Conservation (phyloP, 1,284 basidiomycete genomes). For the Volvariella surrecta region DNA sequence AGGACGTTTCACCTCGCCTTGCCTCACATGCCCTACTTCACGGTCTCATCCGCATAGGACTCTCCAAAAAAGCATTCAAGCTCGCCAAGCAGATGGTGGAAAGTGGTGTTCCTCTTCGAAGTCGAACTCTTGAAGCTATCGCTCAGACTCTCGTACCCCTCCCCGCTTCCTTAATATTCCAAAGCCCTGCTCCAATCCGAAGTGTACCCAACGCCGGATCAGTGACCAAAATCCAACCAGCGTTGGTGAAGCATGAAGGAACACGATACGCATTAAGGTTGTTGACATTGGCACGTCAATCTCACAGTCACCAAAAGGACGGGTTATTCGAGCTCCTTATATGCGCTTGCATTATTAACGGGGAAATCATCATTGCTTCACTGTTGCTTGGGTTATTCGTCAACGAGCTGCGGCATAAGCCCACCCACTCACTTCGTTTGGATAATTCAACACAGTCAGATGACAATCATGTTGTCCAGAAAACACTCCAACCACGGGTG, state of each 20-base stretch:
- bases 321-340: slow-evolving; percentile 55
- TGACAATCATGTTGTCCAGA: too few species aligned
- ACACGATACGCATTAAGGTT: slow-evolving; percentile 46
- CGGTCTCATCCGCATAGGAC: slow-evolving; percentile 43
- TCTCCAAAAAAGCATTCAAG: slow-evolving; percentile 35
- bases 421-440: too few species aligned
- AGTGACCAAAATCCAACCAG: slow-evolving; percentile 19
- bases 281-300: slow-evolving; percentile 42
- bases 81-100: slow-evolving; percentile 45
- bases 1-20: slow-evolving; percentile 44
- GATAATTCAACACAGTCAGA: too few species aligned
- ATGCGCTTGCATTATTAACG: slow-evolving; percentile 58
- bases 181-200: slow-evolving; percentile 4
- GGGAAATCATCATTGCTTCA: slow-evolving; percentile 65
- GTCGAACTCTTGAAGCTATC: slow-evolving; percentile 38
- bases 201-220: slow-evolving; percentile 9
- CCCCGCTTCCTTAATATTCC: slow-evolving; percentile 2
- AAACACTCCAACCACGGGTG: slow-evolving; percentile 4
- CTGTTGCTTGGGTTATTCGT: slow-evolving; percentile 58
- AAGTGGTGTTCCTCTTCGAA: slow-evolving; percentile 38
- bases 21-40: slow-evolving; percentile 58
- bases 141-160: slow-evolving; percentile 24
- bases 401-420: slow-evolving; percentile 46
- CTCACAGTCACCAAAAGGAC: slow-evolving; percentile 43
- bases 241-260: slow-evolving; percentile 19